Evolutionary conservation across 192 early-diverging fungal species (phyloP).

Genomic region (Coemansia aciculifera): DNA sequence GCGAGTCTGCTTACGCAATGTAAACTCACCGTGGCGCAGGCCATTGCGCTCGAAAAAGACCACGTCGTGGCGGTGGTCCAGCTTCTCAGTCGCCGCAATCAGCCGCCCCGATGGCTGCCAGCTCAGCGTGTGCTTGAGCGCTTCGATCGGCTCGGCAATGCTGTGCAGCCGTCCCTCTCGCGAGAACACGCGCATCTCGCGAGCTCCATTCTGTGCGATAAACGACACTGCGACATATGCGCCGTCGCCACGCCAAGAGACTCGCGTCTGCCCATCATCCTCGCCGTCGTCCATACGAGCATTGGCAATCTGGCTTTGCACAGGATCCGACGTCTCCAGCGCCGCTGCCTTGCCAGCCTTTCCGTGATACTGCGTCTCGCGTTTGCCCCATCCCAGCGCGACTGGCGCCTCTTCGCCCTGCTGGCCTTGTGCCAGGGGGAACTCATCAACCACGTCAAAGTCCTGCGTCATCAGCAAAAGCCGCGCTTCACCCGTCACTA

Average conservation of each 20-base stretch:
- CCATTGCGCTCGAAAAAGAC: constrained; percentile 96
- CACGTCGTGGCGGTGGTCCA: constrained; percentile 80
- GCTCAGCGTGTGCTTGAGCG: constrained; percentile 72
- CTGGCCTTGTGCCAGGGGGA: constrained; percentile 67
- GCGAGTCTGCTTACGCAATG: constrained; percentile 58
- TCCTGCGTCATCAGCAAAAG: constrained; percentile 83
- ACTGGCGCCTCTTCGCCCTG: constrained; percentile 72
- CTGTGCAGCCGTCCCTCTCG: constrained; percentile 84
- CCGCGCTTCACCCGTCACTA: constrained; percentile 69
- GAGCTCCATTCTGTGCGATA: constrained; percentile 56
- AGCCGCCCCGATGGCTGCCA: constrained; percentile 88
- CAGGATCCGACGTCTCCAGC: constrained; percentile 26
- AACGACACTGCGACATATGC: constrained; percentile 77
- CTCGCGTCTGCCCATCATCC: constrained; percentile 62
- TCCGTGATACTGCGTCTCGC: constrained; percentile 98
- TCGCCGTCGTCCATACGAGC: constrained; percentile 62
- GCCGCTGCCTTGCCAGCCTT: constrained; percentile 61
- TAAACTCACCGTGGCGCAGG: constrained; percentile 89
- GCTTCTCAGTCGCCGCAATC: constrained; percentile 76
- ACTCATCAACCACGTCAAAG: constrained; percentile 87
- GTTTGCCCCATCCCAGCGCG: constrained; percentile 94
- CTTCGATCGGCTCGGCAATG: constrained; percentile 75
- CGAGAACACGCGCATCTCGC: constrained; percentile 69
- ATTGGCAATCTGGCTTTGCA: constrained; percentile 43
- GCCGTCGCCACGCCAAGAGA: constrained; percentile 93